phyloP scores from a whole-genome alignment of 352 stramenopile species.

The Pythium sp. region DNA sequence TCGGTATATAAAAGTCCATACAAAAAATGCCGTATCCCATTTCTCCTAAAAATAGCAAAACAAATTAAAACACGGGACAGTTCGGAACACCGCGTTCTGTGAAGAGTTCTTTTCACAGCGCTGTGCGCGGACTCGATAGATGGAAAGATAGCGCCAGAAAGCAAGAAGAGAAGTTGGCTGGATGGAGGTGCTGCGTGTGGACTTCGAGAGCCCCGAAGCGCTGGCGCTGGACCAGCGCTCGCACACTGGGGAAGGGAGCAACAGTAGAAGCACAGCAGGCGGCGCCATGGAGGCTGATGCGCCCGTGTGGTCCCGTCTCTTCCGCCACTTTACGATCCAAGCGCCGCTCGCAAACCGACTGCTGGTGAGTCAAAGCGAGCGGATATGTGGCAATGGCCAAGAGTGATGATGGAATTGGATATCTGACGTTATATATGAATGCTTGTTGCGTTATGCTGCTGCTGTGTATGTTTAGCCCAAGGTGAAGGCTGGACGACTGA shows the following conservation, averaged over 20 bases:
- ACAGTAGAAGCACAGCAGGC: background rate
- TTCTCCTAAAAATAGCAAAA: too few relatives aligned
- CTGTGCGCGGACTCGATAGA: background rate
- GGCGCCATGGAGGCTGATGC: background rate
- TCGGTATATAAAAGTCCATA: too few relatives aligned
- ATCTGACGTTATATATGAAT: background rate
- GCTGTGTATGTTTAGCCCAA: constrained; percentile 39
- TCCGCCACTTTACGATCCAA: constrained; percentile 42
- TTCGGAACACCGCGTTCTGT: background rate
- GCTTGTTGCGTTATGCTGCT: background rate
- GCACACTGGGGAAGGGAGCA: background rate
- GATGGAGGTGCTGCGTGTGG: constrained; percentile 20
- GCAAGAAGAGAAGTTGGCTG: background rate
- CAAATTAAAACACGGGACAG: background rate
- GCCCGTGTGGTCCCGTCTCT: constrained; percentile 50
- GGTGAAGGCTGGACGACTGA: constrained; percentile 47
- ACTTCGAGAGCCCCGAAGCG: constrained; percentile 17
- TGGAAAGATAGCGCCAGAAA: background rate
- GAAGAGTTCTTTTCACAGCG: background rate
- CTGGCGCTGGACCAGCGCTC: background rate
- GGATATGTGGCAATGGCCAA: background rate
- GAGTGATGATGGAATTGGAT: background rate
- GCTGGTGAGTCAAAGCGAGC: constrained; percentile 27
- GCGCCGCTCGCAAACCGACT: constrained; percentile 33
- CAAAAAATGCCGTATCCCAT: too few relatives aligned